Evolutionary conservation across 805 yeast genomes (phyloP).

Genomic region (Isabelozyma heimii): DNA sequence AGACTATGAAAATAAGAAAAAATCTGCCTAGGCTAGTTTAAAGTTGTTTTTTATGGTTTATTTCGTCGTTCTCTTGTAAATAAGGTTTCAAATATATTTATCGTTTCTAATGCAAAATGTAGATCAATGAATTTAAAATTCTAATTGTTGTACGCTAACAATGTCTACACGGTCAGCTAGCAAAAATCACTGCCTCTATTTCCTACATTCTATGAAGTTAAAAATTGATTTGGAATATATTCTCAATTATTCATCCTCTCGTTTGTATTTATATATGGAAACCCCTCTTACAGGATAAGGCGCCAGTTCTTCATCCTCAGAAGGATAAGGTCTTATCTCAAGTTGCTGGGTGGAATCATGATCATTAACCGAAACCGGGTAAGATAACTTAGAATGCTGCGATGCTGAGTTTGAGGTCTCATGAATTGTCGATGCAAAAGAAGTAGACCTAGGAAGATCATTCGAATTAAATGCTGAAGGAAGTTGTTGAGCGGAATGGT

Average conservation of each 20-base stretch:
- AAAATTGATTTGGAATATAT: too few species aligned
- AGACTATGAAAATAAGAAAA: conserved; percentile 59
- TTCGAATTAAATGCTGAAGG: background rate
- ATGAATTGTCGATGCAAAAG: background rate
- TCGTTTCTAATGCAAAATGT: background rate
- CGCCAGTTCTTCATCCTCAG: conserved; percentile 2
- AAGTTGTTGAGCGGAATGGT: background rate
- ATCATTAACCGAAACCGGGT: background rate
- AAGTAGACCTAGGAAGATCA: background rate
- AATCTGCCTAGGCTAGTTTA: background rate
- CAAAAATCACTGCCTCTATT: too few species aligned
- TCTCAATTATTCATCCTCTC: background rate
- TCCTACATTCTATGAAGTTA: too few species aligned
- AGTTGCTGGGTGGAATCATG: background rate
- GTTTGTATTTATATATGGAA: conserved; percentile 13
- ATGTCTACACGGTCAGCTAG: too few species aligned
- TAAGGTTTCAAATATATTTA: background rate
- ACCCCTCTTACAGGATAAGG: conserved; percentile 35
- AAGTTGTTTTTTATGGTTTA: background rate
- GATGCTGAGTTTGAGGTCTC: background rate
- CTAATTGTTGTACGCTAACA: too few species aligned
- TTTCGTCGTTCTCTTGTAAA: background rate
- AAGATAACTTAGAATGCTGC: background rate
- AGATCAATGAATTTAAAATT: too few species aligned
- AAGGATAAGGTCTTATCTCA: background rate